Evolutionary conservation across 2,329 filamentous ascomycete species (phyloP).

Genomic region (Leptographium wingfieldii): DNA sequence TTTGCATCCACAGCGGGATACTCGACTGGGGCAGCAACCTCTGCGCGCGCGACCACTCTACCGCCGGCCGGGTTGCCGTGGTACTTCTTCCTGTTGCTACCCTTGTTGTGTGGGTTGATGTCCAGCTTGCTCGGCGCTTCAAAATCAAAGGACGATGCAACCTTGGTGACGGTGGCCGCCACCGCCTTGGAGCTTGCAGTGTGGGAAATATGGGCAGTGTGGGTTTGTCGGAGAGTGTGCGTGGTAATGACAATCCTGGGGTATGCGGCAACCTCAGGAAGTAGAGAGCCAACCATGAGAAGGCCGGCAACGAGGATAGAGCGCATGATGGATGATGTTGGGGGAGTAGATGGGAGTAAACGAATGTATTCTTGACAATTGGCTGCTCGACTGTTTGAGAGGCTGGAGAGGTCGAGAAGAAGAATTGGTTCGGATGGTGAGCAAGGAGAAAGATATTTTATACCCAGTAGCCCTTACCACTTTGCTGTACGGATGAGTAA

Average conservation of each 20-base stretch:
- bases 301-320: background rate
- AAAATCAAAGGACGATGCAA: background rate
- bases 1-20: background rate
- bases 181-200: background rate
- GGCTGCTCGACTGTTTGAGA: too few species aligned
- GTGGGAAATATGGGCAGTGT: background rate
- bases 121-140: background rate
- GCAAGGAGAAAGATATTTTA: too few species aligned
- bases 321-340: background rate
- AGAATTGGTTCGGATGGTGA: too few species aligned
- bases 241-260: background rate
- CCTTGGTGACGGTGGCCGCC: background rate
- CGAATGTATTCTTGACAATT: too few species aligned
- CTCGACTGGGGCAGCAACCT: background rate
- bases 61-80: background rate
- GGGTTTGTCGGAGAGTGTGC: background rate
- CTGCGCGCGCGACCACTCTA: background rate
- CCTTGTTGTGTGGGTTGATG: conserved; percentile 1
- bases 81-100: background rate
- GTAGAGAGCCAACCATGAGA: background rate
- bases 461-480: too few species aligned
- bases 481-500: too few species aligned
- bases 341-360: background rate
- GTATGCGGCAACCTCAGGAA: background rate
- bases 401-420: too few species aligned